phyloP scores from a whole-genome alignment of 1,284 basidiomycete species.

The Stereum hirsutum region DNA sequence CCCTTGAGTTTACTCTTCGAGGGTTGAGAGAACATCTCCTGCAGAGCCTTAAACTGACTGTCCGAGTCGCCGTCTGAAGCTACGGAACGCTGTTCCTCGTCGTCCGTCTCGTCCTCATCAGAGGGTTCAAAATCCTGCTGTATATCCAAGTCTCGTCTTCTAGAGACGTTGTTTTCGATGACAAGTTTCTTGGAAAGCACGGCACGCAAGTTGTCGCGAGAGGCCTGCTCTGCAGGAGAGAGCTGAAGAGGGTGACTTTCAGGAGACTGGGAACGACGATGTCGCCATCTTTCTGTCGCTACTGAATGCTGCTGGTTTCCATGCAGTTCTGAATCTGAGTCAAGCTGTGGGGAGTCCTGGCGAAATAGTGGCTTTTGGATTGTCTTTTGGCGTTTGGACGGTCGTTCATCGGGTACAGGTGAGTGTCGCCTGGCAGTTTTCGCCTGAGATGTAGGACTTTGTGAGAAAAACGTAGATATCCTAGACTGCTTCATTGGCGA shows the following conservation, averaged over 20 bases:
- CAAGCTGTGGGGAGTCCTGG: slow-evolving; percentile 1
- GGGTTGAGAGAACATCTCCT: slow-evolving; percentile 36
- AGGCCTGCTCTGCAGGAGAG: neutral
- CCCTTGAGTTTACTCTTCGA: slow-evolving; percentile 23
- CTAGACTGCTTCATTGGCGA: slow-evolving; percentile 27
- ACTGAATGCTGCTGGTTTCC: no score
- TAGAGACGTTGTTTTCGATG: slow-evolving; percentile 29
- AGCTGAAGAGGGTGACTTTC: neutral
- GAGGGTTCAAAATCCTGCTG: slow-evolving; percentile 16
- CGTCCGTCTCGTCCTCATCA: slow-evolving; percentile 6
- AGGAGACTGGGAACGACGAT: no score
- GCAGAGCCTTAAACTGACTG: slow-evolving; percentile 37
- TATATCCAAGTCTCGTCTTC: slow-evolving; percentile 8
- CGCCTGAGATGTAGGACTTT: slow-evolving; percentile 7
- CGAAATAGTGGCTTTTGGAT: slow-evolving; percentile 13
- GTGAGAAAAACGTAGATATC: slow-evolving; percentile 51
- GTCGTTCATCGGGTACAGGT: slow-evolving; percentile 18
- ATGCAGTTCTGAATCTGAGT: no score
- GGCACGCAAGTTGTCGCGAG: slow-evolving; percentile 30
- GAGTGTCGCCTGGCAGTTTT: slow-evolving; percentile 12
- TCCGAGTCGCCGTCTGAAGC: slow-evolving; percentile 33
- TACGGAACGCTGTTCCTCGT: slow-evolving; percentile 16
- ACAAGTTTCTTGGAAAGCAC: slow-evolving; percentile 49
- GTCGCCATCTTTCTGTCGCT: no score
- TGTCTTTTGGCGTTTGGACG: slow-evolving; percentile 28